phyloP scores from a whole-genome alignment of 108 stramenopile species.

The Skeletonema marinoi region DNA sequence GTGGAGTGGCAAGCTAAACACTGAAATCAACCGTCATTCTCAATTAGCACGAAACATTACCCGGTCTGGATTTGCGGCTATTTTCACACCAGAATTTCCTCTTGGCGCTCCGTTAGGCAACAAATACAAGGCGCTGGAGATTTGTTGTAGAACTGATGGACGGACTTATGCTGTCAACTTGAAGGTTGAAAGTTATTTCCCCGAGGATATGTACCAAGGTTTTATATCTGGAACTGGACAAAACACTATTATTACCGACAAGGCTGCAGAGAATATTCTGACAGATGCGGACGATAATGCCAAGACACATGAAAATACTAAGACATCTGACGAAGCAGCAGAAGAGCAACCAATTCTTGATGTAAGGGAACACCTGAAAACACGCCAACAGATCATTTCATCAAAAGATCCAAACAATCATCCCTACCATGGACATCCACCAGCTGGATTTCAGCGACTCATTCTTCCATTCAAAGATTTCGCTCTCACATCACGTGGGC shows the following conservation, averaged over 20 bases:
- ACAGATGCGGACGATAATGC: slow-evolving; percentile 16
- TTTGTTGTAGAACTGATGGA: slow-evolving; percentile 80
- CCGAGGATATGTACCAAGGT: slow-evolving; percentile 82
- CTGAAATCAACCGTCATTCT: slow-evolving; percentile 50
- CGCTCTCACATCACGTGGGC: slow-evolving; percentile 62
- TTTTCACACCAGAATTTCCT: slow-evolving; percentile 77
- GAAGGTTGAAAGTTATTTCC: slow-evolving; percentile 71
- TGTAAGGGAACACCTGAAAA: slow-evolving; percentile 21
- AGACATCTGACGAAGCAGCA: neutral
- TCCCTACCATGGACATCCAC: slow-evolving; percentile 34
- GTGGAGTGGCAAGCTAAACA: slow-evolving; percentile 78
- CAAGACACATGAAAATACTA: neutral
- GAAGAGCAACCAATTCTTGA: slow-evolving; percentile 26
- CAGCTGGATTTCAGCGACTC: slow-evolving; percentile 34
- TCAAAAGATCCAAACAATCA: slow-evolving; percentile 26
- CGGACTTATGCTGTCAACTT: slow-evolving; percentile 79
- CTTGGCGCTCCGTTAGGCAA: slow-evolving; percentile 64
- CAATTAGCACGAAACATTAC: slow-evolving; percentile 40
- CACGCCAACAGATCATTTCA: slow-evolving; percentile 10
- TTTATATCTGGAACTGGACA: slow-evolving; percentile 46
- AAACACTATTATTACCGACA: neutral
- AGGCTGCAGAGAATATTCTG: slow-evolving; percentile 39
- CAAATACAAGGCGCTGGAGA: slow-evolving; percentile 77
- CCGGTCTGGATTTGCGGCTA: slow-evolving; percentile 81
- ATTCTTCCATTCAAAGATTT: slow-evolving; percentile 75